phyloP scores from a whole-genome alignment of 768 basidiomycete species.

The Holtermannia corniformis region DNA sequence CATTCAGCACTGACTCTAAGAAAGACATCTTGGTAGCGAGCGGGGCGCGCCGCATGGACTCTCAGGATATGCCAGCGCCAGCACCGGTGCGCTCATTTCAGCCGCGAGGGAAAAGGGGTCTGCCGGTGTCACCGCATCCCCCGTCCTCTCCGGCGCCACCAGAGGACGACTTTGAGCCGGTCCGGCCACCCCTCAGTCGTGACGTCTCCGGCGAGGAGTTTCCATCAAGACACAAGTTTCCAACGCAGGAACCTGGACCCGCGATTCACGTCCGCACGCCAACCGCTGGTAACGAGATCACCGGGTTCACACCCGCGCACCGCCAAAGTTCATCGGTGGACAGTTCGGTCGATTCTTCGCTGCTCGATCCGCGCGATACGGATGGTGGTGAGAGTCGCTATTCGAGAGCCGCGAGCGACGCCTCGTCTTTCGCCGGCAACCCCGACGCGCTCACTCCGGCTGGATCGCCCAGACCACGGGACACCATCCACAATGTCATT shows the following conservation, averaged over 20 bases:
- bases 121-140: constrained; percentile 11
- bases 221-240: too few species aligned
- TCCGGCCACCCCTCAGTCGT: constrained; percentile 1
- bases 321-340: background rate
- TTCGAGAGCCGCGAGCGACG: too few species aligned
- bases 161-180: constrained; percentile 1
- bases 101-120: background rate
- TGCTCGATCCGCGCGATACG: background rate
- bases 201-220: background rate
- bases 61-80: constrained; percentile 15
- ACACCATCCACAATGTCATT: constrained; percentile 10
- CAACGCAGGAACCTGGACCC: too few species aligned
- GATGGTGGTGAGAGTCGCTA: background rate
- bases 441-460: too few species aligned
- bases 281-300: constrained; percentile 10
- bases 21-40: constrained; percentile 35
- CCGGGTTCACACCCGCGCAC: too few species aligned
- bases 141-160: background rate
- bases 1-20: background rate
- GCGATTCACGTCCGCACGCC: too few species aligned
- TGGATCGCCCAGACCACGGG: too few species aligned
- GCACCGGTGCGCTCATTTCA: background rate
- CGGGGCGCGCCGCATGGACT: constrained; percentile 33
- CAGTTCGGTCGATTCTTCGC: background rate
- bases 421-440: too few species aligned